phyloP scores from a whole-genome alignment of 192 early-diverging fungal species.

The Rhizophlyctis rosea region DNA sequence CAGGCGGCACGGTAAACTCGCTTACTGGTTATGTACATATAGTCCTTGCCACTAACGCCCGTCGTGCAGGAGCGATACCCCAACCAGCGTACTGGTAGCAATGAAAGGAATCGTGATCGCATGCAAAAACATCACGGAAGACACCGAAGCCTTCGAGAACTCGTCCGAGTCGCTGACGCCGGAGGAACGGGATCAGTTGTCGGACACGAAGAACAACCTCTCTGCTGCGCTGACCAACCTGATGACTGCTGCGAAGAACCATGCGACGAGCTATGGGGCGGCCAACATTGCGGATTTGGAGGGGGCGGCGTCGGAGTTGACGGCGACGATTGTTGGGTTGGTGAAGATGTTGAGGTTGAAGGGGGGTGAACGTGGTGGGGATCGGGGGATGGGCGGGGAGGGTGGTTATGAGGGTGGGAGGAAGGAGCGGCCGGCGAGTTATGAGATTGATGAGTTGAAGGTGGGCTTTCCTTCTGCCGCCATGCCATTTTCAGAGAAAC shows the following conservation, averaged over 20 bases:
- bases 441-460: conserved; percentile 46
- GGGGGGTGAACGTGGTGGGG: conserved; percentile 6
- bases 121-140: conserved; percentile 80
- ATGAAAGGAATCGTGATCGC: conserved; percentile 81
- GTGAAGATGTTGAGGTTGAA: conserved; percentile 55
- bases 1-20: conserved; percentile 60
- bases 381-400: conserved; percentile 24
- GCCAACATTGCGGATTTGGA: conserved; percentile 73
- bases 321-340: conserved; percentile 75
- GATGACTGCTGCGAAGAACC: conserved; percentile 71
- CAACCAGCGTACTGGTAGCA: conserved; percentile 71
- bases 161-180: conserved; percentile 38
- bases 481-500: no score
- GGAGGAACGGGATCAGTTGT: conserved; percentile 49
- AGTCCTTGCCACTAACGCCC: conserved; percentile 8
- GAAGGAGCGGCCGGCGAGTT: conserved; percentile 1
- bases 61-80: conserved; percentile 55
- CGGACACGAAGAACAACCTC: conserved; percentile 57
- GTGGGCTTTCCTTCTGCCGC: conserved; percentile 14
- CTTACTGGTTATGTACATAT: conserved; percentile 2
- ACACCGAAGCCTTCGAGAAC: conserved; percentile 65
- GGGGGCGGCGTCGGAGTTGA: conserved; percentile 73
- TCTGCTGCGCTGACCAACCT: conserved; percentile 64
- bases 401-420: conserved; percentile 11
- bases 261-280: conserved; percentile 61